phyloP scores from a whole-genome alignment of 441 rosid genomes.

The Biscutella laevigata region DNA sequence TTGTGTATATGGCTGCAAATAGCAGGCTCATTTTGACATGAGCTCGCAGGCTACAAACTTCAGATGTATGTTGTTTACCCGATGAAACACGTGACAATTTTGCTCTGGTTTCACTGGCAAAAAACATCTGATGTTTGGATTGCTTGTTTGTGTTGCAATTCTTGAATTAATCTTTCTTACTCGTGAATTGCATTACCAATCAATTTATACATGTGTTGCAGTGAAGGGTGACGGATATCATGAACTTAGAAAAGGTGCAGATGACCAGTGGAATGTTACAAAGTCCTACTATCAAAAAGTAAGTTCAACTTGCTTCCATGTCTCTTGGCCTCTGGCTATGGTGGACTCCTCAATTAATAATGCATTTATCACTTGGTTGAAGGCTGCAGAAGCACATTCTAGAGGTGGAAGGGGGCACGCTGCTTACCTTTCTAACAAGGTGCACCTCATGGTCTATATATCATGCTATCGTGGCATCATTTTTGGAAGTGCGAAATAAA shows the following conservation, averaged over 20 bases:
- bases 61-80: conserved; percentile 21
- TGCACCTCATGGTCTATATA: conserved; percentile 22
- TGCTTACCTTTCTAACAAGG: conserved; percentile 79
- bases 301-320: conserved; percentile 11
- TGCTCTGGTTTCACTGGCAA: conserved; percentile 22
- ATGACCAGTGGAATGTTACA: conserved; percentile 60
- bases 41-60: conserved; percentile 16
- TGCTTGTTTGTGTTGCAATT: conserved; percentile 18
- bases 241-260: conserved; percentile 47
- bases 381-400: conserved; percentile 80
- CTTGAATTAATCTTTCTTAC: background rate
- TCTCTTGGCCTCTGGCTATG: background rate
- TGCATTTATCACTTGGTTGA: background rate
- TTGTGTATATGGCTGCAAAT: conserved; percentile 6
- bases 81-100: conserved; percentile 18
- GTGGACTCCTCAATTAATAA: background rate
- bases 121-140: conserved; percentile 17
- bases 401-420: conserved; percentile 55
- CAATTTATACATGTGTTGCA: conserved; percentile 30
- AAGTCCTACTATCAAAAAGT: conserved; percentile 62
- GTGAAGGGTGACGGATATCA: conserved; percentile 63
- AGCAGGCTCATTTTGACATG: conserved; percentile 16
- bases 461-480: background rate
- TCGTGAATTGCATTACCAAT: conserved; percentile 9
- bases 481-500: background rate